These are phyloP conservation scores for Breynia disticha DNA, from an alignment of 441 rosid genomes.

Conservation along the genomic window DNA sequence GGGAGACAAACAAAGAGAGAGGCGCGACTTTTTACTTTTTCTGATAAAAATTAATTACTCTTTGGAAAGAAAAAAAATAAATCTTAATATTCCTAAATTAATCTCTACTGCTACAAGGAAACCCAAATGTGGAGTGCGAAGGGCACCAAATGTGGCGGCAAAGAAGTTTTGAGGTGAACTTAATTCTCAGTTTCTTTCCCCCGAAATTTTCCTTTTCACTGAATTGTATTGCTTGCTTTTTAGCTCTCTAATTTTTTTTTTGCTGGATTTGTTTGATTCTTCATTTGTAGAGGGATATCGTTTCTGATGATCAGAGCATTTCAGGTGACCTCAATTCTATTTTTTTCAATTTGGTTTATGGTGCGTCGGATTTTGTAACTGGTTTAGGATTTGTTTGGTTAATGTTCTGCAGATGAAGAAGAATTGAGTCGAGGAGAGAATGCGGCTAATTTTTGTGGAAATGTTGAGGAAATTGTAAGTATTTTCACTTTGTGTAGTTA, in stretches of 20 bases:
- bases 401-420: conserved; percentile 39
- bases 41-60: no score
- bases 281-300: conserved; percentile 30
- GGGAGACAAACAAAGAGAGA: no score
- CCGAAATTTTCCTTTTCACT: background rate
- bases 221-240: background rate
- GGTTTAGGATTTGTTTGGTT: background rate
- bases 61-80: no score
- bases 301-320: conserved; percentile 75
- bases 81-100: no score
- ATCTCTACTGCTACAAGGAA: no score
- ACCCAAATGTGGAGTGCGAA: no score
- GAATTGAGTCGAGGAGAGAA: conserved; percentile 27
- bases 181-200: background rate
- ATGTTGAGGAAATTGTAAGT: conserved; percentile 23
- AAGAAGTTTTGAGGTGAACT: conserved; percentile 29
- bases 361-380: conserved; percentile 1
- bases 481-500: background rate
- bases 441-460: conserved; percentile 27
- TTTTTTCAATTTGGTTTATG: background rate
- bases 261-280: no score
- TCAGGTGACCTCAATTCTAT: conserved; percentile 37
- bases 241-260: background rate
- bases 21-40: no score
- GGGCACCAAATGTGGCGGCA: conserved; percentile 56